Evolutionary conservation across 208 protist species (phyloP).

Genomic region (Leishmania tarentolae): DNA sequence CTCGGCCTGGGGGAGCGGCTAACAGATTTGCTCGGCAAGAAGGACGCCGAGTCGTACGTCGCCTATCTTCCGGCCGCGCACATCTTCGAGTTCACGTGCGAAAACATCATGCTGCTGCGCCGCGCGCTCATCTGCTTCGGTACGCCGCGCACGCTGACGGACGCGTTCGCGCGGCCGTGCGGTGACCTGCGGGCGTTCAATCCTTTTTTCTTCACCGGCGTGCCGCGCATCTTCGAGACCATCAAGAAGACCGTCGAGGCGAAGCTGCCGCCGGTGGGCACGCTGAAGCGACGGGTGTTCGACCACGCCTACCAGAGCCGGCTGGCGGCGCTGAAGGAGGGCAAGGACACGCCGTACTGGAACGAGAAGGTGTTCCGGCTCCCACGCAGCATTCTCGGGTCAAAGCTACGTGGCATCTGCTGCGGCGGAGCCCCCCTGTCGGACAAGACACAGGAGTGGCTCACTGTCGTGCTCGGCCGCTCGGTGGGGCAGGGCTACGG

Average conservation of each 20-base stretch:
- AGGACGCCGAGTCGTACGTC: constrained; percentile 67
- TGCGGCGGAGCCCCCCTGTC: constrained; percentile 83
- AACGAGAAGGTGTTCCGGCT: constrained; percentile 85
- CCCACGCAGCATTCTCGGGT: constrained; percentile 60
- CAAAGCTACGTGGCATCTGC: constrained; percentile 64
- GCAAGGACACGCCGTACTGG: constrained; percentile 84
- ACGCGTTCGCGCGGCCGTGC: constrained; percentile 61
- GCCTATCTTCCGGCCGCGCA: constrained; percentile 92
- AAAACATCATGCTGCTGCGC: constrained; percentile 68
- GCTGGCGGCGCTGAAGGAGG: constrained; percentile 56
- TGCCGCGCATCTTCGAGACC: constrained; percentile 89
- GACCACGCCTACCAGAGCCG: constrained; percentile 69
- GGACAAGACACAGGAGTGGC: constrained; percentile 82
- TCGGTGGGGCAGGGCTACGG: constrained; percentile 87
- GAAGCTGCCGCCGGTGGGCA: constrained; percentile 57
- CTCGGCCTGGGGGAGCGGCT: constrained; percentile 41
- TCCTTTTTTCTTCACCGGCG: constrained; percentile 80
- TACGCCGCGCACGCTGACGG: constrained; percentile 78
- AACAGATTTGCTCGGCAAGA: constrained; percentile 44
- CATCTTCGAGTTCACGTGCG: constrained; percentile 88
- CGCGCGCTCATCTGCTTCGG: constrained; percentile 79
- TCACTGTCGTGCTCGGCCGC: constrained; percentile 75
- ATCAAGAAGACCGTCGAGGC: constrained; percentile 85
- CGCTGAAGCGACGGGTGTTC: constrained; percentile 75
- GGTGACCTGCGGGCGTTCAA: constrained; percentile 82